phyloP scores from a whole-genome alignment of 2,329 filamentous ascomycete species.

The Aspergillus intermedius region DNA sequence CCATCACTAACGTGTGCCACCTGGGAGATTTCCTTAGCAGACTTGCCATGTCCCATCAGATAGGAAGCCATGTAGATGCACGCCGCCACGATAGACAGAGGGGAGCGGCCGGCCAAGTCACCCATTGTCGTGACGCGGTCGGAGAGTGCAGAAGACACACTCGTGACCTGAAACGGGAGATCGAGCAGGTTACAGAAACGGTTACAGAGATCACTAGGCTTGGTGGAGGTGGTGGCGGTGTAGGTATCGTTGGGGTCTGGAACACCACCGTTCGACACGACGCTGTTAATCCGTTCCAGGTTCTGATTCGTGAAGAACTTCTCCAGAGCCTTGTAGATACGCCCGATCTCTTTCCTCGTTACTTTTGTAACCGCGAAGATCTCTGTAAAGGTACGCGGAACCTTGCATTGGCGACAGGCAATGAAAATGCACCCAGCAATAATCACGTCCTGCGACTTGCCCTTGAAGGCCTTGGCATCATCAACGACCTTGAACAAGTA shows the following conservation, averaged over 20 bases:
- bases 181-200: constrained; percentile 83
- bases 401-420: constrained; percentile 81
- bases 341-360: constrained; percentile 92
- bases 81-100: constrained; percentile 85
- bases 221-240: constrained; percentile 68
- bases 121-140: constrained; percentile 69
- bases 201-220: constrained; percentile 74
- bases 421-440: constrained; percentile 98
- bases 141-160: constrained; percentile 72
- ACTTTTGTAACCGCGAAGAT: constrained; percentile 91
- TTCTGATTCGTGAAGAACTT: constrained; percentile 74
- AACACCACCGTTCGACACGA: constrained; percentile 47
- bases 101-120: constrained; percentile 84
- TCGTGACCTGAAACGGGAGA: constrained; percentile 67
- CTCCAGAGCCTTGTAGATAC: constrained; percentile 90
- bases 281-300: constrained; percentile 48
- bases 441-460: constrained; percentile 87
- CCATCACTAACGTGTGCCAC: constrained; percentile 91
- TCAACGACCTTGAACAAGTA: constrained; percentile 93
- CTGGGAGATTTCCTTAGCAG: constrained; percentile 77
- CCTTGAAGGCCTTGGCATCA: constrained; percentile 88
- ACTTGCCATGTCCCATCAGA: constrained; percentile 70
- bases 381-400: constrained; percentile 86
- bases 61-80: constrained; percentile 96
- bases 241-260: constrained; percentile 53